These are phyloP conservation scores for Suillus subluteus DNA, from an alignment of 768 basidiomycete genomes.

Conservation along the genomic window DNA sequence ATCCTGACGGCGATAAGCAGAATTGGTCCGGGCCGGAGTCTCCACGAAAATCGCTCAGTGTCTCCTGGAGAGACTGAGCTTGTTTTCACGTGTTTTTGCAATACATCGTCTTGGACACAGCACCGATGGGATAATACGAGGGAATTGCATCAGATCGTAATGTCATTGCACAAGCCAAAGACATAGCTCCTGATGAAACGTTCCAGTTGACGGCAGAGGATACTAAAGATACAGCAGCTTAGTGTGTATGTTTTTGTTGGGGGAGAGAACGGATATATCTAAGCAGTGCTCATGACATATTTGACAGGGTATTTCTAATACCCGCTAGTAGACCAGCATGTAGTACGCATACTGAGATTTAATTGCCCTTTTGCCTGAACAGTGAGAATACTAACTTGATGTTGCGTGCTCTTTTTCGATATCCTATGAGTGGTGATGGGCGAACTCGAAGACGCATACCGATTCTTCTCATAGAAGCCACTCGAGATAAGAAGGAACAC, in stretches of 20 bases:
- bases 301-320: background rate
- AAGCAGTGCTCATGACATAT: too few species aligned
- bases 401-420: background rate
- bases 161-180: background rate
- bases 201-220: background rate
- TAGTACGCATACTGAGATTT: background rate
- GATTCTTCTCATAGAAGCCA: background rate
- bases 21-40: background rate
- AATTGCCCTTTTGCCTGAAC: background rate
- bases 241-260: too few species aligned
- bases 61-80: too few species aligned
- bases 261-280: too few species aligned
- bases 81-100: too few species aligned
- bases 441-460: background rate
- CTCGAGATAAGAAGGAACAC: background rate
- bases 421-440: background rate
- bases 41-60: too few species aligned
- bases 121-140: background rate
- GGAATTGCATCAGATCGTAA: background rate
- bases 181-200: background rate
- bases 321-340: background rate
- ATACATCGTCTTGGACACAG: background rate
- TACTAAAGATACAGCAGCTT: background rate
- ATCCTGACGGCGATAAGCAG: background rate
- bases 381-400: background rate